Base-by-base conservation (phyloP, 306 rosid genomes). In the Fragaria ananassa region DNA sequence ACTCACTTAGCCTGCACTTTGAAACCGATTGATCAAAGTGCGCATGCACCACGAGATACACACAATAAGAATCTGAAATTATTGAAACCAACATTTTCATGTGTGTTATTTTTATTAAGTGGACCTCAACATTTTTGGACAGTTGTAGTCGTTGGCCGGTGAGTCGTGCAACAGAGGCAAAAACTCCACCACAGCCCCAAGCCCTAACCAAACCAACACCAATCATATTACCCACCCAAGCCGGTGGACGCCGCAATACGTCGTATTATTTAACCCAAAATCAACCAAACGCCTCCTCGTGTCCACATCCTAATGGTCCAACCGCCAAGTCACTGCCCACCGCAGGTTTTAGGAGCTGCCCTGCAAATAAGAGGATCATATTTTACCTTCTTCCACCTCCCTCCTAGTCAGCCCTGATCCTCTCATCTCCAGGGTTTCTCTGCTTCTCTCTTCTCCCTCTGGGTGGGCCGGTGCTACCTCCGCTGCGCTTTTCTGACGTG, bases 401-500 rank as follows among this genome's bases (percentile, higher is more conserved):
- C 4, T 18, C 67, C 68, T 85, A 50, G 82, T 76, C 71, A 71
- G 70, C 56, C 19, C 67, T 45, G 5, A 58, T 42, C 12, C 9
- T 45, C 68, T 42, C 64, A 9, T 3, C 5, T 6, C 23, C 7
- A 27, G n/a, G 35, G 35, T 25, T 27, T 5, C 35, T 8, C 63
- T 10, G 19, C 23, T 51, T 58, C 67, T 29, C 10, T 35, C 35
- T 23, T 64, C 31, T 21, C 35, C 62, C 10, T 56, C 31, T 4
- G 31, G 62, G 42, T 62, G 21, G 68, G 68, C 41, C 68, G 42
- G n/a, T 31, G 10, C n/a, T 13, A 1, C 41, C 39, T 0, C 37
- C 12, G 29, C 57, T 1, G 6, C 25, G 15, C 74, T 75, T 79
- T 74, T 61, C 82, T 50, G 64, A 74, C 85, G 79, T 83, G 88